phyloP scores from a whole-genome alignment of 768 basidiomycete genomes.

The Rhodotorula diobovata region DNA sequence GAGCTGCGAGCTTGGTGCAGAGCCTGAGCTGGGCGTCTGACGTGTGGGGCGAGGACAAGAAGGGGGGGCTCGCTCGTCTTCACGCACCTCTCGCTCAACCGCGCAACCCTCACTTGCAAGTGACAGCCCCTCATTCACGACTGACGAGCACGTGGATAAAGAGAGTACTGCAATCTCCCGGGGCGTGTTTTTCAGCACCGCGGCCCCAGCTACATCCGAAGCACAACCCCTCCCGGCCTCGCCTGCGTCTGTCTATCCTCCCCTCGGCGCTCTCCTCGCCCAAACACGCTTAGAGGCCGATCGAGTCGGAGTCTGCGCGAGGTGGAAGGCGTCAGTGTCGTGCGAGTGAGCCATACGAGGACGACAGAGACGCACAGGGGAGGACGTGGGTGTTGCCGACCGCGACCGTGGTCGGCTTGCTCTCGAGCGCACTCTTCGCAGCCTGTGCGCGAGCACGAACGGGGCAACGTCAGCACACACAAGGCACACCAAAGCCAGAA shows the following conservation, averaged over 20 bases:
- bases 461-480: neutral
- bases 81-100: no score
- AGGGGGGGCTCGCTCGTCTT: no score
- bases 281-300: slow-evolving; percentile 35
- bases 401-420: slow-evolving; percentile 80
- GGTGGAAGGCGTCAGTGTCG: no score
- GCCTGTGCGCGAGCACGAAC: slow-evolving; percentile 51
- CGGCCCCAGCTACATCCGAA: neutral
- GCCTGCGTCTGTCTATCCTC: neutral
- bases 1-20: no score
- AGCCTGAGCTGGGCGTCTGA: neutral
- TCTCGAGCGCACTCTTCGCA: slow-evolving; percentile 61
- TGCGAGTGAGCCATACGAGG: accelerated
- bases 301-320: slow-evolving; percentile 38
- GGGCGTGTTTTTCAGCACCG: slow-evolving; percentile 1
- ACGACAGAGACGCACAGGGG: slow-evolving; percentile 50
- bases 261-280: neutral
- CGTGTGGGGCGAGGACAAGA: no score
- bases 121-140: no score
- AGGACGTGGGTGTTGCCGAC: slow-evolving; percentile 71
- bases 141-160: neutral
- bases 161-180: neutral
- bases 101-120: no score
- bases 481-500: neutral
- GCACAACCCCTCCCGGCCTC: neutral